Percentiles rank a stretch among this genome's conserved stretches.
These are phyloP conservation scores for Aspergillus aculeatus DNA, from an alignment of 2,329 filamentous ascomycete genomes.

Conservation along the genomic window DNA sequence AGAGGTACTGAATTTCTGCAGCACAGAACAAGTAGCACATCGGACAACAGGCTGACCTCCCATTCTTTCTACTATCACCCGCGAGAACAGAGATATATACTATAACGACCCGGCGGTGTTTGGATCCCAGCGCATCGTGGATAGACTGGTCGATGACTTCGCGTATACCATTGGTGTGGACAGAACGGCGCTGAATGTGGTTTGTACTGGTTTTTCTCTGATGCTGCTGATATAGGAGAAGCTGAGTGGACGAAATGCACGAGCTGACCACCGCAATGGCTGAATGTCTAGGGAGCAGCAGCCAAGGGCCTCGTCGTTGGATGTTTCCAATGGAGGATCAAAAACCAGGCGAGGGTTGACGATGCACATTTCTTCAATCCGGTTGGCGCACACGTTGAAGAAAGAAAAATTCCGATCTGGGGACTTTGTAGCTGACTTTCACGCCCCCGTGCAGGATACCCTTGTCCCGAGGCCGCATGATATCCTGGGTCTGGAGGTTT, in stretches of 20 bases:
- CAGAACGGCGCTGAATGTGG: conserved; percentile 57
- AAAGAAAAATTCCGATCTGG: too few relatives aligned
- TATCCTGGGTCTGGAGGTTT: conserved; percentile 47
- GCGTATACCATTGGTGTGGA: conserved; percentile 59
- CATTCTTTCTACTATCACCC: too few relatives aligned
- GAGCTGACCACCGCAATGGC: not conserved
- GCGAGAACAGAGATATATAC: conserved; percentile 56
- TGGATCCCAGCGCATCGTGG: conserved; percentile 56
- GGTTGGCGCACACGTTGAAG: not conserved
- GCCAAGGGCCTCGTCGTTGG: conserved; percentile 47
- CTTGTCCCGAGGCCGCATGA: conserved; percentile 53
- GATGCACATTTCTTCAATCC: conserved; percentile 37
- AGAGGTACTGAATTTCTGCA: conserved; percentile 46
- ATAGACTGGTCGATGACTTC: conserved; percentile 60
- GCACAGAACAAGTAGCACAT: too few relatives aligned
- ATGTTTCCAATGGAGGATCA: conserved; percentile 27
- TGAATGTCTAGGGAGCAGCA: conserved; percentile 36
- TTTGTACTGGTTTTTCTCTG: conserved; percentile 30
- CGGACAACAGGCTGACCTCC: not conserved
- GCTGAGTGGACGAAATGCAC: not conserved
- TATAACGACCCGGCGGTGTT: conserved; percentile 63
- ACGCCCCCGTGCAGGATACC: conserved; percentile 41
- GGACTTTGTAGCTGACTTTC: not conserved
- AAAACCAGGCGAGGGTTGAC: conserved; percentile 32
- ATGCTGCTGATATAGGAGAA: too few relatives aligned